Conservation (phyloP, 169 alveolate genomes). For the Plasmodium billcollinsi region DNA sequence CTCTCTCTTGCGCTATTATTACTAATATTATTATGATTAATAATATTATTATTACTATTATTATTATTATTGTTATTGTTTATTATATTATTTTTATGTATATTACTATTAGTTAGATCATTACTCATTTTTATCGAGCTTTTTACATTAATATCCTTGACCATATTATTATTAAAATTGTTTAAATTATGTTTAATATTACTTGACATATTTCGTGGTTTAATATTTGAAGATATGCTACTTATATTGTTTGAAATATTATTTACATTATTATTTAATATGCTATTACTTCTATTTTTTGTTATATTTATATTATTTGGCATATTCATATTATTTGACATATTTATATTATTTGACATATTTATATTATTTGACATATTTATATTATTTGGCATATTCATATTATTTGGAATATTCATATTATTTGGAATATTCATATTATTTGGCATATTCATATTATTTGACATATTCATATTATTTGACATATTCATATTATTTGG, state of each 20-base stretch:
- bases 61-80: background rate
- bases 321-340: too few species aligned
- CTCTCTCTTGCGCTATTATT: slow-evolving; percentile 18
- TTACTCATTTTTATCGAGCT: background rate
- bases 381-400: too few species aligned
- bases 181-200: background rate
- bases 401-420: too few species aligned
- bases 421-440: background rate
- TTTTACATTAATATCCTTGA: slow-evolving; percentile 21
- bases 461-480: background rate
- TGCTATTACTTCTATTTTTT: too few species aligned
- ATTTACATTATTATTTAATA: too few species aligned
- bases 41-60: slow-evolving; percentile 30
- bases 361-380: too few species aligned
- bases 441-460: background rate
- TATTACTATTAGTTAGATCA: background rate
- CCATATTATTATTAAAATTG: background rate
- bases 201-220: background rate
- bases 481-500: slow-evolving; percentile 5
- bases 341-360: too few species aligned
- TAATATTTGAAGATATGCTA: too few species aligned
- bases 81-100: background rate
- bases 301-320: too few species aligned
- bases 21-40: slow-evolving; percentile 4
- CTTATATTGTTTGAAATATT: too few species aligned